These are phyloP conservation scores for Coemansia sp. DNA, from an alignment of 192 early-diverging fungal genomes.

Conservation along the genomic window DNA sequence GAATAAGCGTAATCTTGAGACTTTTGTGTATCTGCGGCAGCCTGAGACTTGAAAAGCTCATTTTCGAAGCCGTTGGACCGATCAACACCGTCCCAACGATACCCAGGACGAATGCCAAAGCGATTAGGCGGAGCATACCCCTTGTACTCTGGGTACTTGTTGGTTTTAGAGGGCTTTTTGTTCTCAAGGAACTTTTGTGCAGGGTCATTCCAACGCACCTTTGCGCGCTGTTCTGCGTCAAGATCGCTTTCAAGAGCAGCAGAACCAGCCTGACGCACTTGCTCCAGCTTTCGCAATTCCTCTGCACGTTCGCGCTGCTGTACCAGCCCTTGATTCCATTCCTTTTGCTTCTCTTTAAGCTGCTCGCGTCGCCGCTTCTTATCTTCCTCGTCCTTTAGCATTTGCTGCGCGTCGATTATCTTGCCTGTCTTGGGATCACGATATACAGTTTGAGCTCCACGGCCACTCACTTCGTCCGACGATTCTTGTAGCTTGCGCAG, in stretches of 20 bases:
- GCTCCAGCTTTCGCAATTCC: slow-evolving; percentile 27
- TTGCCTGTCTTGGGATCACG: slow-evolving; percentile 61
- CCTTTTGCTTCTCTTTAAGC: slow-evolving; percentile 42
- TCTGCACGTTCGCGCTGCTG: slow-evolving; percentile 51
- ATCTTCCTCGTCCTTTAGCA: slow-evolving; percentile 39
- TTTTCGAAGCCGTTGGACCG: slow-evolving; percentile 74
- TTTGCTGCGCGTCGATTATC: slow-evolving; percentile 54
- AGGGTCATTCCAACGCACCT: slow-evolving; percentile 69
- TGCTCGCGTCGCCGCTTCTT: slow-evolving; percentile 38
- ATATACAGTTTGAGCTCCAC: slow-evolving; percentile 59
- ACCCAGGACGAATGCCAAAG: slow-evolving; percentile 69
- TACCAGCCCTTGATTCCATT: slow-evolving; percentile 64
- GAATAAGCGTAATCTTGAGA: slow-evolving; percentile 28
- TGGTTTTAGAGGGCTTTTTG: slow-evolving; percentile 18
- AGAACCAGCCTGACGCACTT: slow-evolving; percentile 43
- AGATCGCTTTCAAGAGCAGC: slow-evolving; percentile 48
- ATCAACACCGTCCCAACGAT: slow-evolving; percentile 79
- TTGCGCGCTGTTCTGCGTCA: slow-evolving; percentile 55
- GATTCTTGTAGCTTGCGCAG: slow-evolving; percentile 26
- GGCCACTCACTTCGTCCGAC: slow-evolving; percentile 16
- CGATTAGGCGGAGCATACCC: slow-evolving; percentile 65
- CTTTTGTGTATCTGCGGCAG: slow-evolving; percentile 14
- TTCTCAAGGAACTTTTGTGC: slow-evolving; percentile 56
- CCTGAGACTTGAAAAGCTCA: slow-evolving; percentile 43
- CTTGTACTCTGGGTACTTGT: slow-evolving; percentile 44